Percentiles rank a stretch among this genome's conserved stretches.
Evolutionary conservation across 225 moss, liverwort and hornwort genomes (phyloP).

Genomic region (Thuidium tamariscinum): DNA sequence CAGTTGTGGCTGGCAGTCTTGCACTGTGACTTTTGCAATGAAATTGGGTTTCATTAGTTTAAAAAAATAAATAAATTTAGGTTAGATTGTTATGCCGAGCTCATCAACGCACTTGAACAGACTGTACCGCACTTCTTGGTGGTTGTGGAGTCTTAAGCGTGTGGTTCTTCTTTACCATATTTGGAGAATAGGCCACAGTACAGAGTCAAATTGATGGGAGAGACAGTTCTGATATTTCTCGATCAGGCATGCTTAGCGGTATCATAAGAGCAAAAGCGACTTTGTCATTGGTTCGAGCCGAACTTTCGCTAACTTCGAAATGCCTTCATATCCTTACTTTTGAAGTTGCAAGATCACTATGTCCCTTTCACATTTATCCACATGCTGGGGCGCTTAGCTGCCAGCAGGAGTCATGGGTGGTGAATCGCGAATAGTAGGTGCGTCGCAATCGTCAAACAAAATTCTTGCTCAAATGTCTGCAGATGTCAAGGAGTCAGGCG

Average conservation of each 20-base stretch:
- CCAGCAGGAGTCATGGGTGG: neutral
- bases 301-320: neutral
- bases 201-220: neutral
- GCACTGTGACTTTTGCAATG: neutral
- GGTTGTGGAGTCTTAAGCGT: neutral
- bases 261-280: neutral
- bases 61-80: neutral
- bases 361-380: neutral
- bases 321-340: neutral
- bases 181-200: neutral
- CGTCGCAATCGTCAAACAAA: neutral
- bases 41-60: no score
- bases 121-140: neutral
- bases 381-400: neutral
- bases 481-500: neutral
- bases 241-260: neutral
- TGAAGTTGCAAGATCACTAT: neutral
- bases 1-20: no score
- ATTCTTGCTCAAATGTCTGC: neutral
- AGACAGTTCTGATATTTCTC: neutral
- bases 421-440: neutral
- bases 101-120: neutral
- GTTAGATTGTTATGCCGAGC: neutral
- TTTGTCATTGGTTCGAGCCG: neutral
- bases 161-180: neutral